Conservation (phyloP, 495 filamentous ascomycete species). For the Cercophora sp. region DNA sequence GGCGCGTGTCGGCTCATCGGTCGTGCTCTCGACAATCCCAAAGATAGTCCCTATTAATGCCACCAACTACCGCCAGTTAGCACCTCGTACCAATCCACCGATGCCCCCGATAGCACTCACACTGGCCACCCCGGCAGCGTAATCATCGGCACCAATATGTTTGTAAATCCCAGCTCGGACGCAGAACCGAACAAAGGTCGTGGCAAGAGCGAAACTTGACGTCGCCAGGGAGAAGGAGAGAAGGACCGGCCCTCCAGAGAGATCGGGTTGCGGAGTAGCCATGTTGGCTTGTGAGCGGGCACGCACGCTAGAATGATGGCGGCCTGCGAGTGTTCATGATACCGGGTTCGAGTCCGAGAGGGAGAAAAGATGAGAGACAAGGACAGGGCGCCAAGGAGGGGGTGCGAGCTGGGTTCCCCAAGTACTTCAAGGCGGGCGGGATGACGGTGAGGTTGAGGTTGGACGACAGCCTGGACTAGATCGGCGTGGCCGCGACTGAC, state of each 20-base stretch:
- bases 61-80: constrained; percentile 23
- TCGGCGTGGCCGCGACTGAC: constrained; percentile 9
- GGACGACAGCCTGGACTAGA: neutral
- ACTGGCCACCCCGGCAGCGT: constrained; percentile 25
- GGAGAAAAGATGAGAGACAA: constrained; percentile 10
- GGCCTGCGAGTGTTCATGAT: constrained; percentile 13
- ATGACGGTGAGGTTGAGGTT: neutral
- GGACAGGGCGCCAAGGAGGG: neutral
- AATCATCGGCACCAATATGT: constrained; percentile 30
- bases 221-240: constrained; percentile 36
- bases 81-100: neutral
- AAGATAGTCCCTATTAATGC: constrained; percentile 33
- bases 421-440: constrained; percentile 8
- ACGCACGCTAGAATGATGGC: constrained; percentile 8
- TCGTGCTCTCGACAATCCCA: constrained; percentile 29
- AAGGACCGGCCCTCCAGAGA: constrained; percentile 35
- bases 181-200: constrained; percentile 33
- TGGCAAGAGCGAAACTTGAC: constrained; percentile 27
- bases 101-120: constrained; percentile 13
- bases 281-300: constrained; percentile 14
- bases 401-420: neutral
- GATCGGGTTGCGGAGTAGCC: constrained; percentile 22
- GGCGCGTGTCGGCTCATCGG: constrained; percentile 19
- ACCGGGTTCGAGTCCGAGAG: neutral
- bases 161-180: constrained; percentile 23